phyloP scores from a whole-genome alignment of 2,329 filamentous ascomycete genomes.

The Ophiosphaerella narmari region DNA sequence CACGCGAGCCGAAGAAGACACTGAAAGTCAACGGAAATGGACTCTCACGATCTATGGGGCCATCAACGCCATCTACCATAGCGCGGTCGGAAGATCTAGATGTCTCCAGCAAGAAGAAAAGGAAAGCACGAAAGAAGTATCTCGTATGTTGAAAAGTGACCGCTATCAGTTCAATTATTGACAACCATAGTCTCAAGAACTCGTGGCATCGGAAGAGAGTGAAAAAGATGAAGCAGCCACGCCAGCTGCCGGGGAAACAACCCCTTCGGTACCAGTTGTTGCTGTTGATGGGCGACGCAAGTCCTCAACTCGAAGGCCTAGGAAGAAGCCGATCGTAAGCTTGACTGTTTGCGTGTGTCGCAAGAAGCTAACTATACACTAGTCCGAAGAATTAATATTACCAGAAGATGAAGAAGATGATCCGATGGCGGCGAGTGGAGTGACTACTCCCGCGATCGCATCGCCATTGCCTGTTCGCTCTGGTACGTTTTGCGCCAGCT shows the following conservation, averaged over 20 bases:
- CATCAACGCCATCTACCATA: slow-evolving; percentile 19
- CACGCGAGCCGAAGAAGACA: slow-evolving; percentile 32
- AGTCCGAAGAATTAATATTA: slow-evolving; percentile 38
- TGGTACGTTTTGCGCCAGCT: slow-evolving; percentile 26
- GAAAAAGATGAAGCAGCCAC: slow-evolving; percentile 20
- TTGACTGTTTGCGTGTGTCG: not conserved
- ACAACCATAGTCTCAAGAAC: slow-evolving; percentile 33
- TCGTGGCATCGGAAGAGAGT: slow-evolving; percentile 37
- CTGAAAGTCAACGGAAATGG: slow-evolving; percentile 32
- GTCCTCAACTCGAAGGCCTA: slow-evolving; percentile 29
- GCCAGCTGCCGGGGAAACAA: slow-evolving; percentile 9
- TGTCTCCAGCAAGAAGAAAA: slow-evolving; percentile 34
- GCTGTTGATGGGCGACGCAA: slow-evolving; percentile 30
- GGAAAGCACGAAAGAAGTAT: slow-evolving; percentile 35
- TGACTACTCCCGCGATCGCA: slow-evolving; percentile 14
- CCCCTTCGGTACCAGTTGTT: slow-evolving; percentile 13
- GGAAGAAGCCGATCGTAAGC: slow-evolving; percentile 39
- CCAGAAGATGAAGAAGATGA: slow-evolving; percentile 37
- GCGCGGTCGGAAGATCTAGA: slow-evolving; percentile 25
- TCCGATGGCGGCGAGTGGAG: slow-evolving; percentile 22
- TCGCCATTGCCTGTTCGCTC: slow-evolving; percentile 30
- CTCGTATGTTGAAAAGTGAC: slow-evolving; percentile 19
- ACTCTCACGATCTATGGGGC: slow-evolving; percentile 14
- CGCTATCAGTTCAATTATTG: slow-evolving; percentile 6
- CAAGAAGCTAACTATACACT: slow-evolving; percentile 3